Evolutionary conservation across 106 monocot species (phyloP), one percentile per base, ranked within the genome.

Genomic region (Acanthochlamys bracteata): DNA sequence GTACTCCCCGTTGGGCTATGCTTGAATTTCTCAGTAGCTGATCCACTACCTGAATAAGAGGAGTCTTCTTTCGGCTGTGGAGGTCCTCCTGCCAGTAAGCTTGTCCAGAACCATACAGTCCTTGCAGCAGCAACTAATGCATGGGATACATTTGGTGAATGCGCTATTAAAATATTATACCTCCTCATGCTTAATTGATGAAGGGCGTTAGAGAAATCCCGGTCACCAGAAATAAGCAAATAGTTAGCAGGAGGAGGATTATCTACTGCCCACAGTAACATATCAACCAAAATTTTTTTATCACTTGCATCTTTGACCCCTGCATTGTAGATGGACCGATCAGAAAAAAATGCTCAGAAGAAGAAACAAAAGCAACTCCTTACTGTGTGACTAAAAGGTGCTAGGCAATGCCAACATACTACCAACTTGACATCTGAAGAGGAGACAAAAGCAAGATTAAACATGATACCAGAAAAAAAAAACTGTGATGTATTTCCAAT

Each of bases 261-360:
- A 56, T 92, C 92, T 57, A 92, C 73, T 24, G 87, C 92, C 92
- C 92, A 92, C 24, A 92, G 74, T n/a, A 92, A 56, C 92, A 92
- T 92, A 64, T 88, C 92, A 24, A 92, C 92, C 39, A 92, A 41
- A 57, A 92, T 92, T 57, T 92, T 92, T 49, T 92, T 92, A 64
- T 92, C 92, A 52, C 87, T 84, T n/a, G 92, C 87, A 77, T 92
- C 92, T 77, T 92, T 92, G 24, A 82, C 81, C 59, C 92, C 92
- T 92, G 78, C 72, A 66, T 64, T 57, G 62, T 19, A 20, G 16
- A 11, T 11, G 19, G 16, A 41, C n/a, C 61, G 17, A 41, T 61
- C 17, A 61, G 20, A 20, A 61, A 19, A n/a, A n/a, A n/a, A n/a
- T n/a, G 17, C 15, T 2, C 12, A 4, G 49, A 49, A 49, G 49